Evolutionary conservation across 2,329 filamentous ascomycete species (phyloP), one percentile per base, ranked within the genome.

Genomic region (Ploettnerulaceae sp.): DNA sequence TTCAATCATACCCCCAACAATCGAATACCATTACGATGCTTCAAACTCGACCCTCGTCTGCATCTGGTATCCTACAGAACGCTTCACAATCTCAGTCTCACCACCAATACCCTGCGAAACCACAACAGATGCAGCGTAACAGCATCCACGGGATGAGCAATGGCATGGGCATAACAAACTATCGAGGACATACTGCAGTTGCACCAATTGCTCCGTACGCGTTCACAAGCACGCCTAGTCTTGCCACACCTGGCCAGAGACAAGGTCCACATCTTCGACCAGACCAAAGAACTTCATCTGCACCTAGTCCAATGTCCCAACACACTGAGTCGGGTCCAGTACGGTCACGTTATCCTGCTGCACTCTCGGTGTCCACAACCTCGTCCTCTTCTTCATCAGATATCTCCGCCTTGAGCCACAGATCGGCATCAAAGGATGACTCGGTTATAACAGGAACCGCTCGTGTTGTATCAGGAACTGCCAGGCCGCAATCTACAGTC

Each of bases 1-100:
- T 90, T 63, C 87, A 91, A 71, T 81, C 84, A 52, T 86, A 86
- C 65, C 79, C 86, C 61, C 83, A 87, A 70, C 84, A 88, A 69
- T 81, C 82, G 63, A 75, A 76, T 67, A 82, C 84, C 57, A 76
- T 82, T 61, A 82, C 82, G 55, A 84, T 89, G 77, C 81, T 90
- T 61, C 85, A 89, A 67, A 77, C 82, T 59, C 79, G 83, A 65
- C 79, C 83, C 53, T 75, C 76, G 45, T 83, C 85, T 51, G 74
- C 79, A 32, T 76, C 77, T 46, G 76, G 74, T 61, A 76, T 76
- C 22, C 49, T 64, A 17, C 60, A 63, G 48, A 57, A 46, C 22
- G 51, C 62, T 44, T 55, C 58, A 29, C 59, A 69, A 66, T 51
- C 47, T 20, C 58, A 55, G 34, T 28, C 55, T 5, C 57, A 60